Evolutionary conservation across 164 flowering plant species (phyloP), one percentile per base, ranked within the genome.

Genomic region (Berberis vulgaris): DNA sequence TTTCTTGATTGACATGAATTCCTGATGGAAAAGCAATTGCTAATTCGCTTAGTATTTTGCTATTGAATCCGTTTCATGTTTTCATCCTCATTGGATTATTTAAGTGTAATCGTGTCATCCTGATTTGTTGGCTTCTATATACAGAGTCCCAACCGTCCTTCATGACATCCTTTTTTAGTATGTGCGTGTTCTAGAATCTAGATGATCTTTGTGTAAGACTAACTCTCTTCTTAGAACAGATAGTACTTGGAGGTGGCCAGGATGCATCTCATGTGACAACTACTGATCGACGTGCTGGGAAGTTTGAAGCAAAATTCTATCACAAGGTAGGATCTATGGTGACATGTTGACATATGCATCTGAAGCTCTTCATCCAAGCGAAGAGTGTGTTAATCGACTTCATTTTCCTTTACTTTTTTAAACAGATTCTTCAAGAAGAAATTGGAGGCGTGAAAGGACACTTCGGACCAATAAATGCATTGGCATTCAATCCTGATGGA

Each of bases 211-310:
- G 38, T 45, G 12, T 6, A 39, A 10, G 45, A 40, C 38, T 57
- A 39, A 65, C 45, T 6, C 42, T 65, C 45, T 57, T 5, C 6
- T 7, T 54, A 49, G 60, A 7, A 59, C 60, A 94, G 97, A 94
- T 91, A 72, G 97, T 91, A 59, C 83, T 91, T 71, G 99, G 96
- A 64, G 99, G 98, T 78, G 98, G 98, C 72, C 98, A 94, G 70
- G 95, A 89, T 73, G 96, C 97, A 71, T 83, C 87, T 41, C 58
- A 77, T 63, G 97, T 94, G 66, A 94, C 97, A 5, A 91, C 84
- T 10, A 91, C 97, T 60, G 97, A 87, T 77, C 97, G 84, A 67
- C 96, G 97, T 77, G 93, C 97, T 60, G 98, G 97, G 62, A 94
- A 94, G 66, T 94, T 94, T 73, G 97, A 90, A 55, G 97, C 98